These are phyloP conservation scores for Cyberlindnera bimundalis DNA, from an alignment of 805 yeast species.

Conservation along the genomic window DNA sequence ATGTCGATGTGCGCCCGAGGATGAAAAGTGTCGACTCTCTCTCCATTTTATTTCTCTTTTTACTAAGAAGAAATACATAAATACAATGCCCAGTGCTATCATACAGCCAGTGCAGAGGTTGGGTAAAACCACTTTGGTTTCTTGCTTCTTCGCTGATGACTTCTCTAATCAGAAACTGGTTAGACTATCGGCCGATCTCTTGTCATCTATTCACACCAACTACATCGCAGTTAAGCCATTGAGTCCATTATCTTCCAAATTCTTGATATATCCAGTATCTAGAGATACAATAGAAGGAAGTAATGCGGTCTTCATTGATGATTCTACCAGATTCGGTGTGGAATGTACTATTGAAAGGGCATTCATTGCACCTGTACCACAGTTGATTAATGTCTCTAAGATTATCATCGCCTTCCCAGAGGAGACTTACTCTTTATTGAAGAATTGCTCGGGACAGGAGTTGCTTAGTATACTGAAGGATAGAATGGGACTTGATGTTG, in stretches of 20 bases:
- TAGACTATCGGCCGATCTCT: constrained; percentile 10
- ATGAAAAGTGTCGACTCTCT: not conserved
- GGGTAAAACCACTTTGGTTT: constrained; percentile 1
- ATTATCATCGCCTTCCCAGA: constrained; percentile 24
- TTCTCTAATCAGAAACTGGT: constrained; percentile 3
- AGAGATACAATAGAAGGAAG: constrained; percentile 2
- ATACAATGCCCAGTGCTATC: constrained; percentile 4
- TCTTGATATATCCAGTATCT: constrained; percentile 10
- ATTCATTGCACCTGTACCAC: constrained; percentile 11
- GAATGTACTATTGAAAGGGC: constrained; percentile 23
- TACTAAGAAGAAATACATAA: too few species aligned
- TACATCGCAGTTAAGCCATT: constrained; percentile 22
- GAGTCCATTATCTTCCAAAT: constrained; percentile 15
- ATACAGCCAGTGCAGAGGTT: not conserved
- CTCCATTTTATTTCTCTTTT: not conserved
- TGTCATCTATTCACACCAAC: not conserved
- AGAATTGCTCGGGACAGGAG: constrained; percentile 16
- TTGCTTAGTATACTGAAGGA: constrained; percentile 12
- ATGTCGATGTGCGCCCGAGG: not conserved
- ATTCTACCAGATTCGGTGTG: constrained; percentile 15
- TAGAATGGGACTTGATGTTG: constrained; percentile 10
- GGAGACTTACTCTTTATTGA: constrained; percentile 19
- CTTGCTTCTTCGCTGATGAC: constrained; percentile 13
- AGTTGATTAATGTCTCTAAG: constrained; percentile 17
- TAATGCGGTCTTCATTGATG: constrained; percentile 6